Evolutionary conservation across 2,329 filamentous ascomycete genomes (phyloP).

Genomic region (Xylariaceae sp.): DNA sequence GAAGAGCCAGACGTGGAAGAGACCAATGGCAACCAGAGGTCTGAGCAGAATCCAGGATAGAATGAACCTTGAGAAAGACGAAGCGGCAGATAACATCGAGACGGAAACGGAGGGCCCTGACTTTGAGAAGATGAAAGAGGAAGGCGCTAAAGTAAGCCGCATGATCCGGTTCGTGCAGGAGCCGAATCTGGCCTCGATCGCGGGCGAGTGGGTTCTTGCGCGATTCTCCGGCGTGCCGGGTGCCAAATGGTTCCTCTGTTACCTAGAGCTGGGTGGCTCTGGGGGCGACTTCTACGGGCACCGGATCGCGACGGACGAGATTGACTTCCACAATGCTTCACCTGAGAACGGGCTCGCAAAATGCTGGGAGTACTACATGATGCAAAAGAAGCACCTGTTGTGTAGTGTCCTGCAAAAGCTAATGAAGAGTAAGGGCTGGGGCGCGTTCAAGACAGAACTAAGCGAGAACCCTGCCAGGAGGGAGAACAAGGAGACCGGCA

Average conservation of each 20-base stretch:
- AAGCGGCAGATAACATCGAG: too few relatives aligned
- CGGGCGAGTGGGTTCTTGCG: constrained; percentile 46
- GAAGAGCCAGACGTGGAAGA: too few relatives aligned
- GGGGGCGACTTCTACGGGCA: constrained; percentile 40
- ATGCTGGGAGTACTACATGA: constrained; percentile 41
- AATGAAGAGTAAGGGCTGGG: constrained; percentile 32
- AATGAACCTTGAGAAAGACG: too few relatives aligned
- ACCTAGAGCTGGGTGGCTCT: constrained; percentile 41
- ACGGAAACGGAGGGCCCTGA: too few relatives aligned
- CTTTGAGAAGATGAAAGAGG: constrained; percentile 23
- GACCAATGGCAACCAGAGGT: too few relatives aligned
- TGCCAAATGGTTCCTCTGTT: constrained; percentile 44
- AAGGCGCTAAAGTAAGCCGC: constrained; percentile 32
- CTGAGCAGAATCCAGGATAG: too few relatives aligned
- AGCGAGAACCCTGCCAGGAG: too few relatives aligned
- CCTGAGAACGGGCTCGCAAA: constrained; percentile 39
- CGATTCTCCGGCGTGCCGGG: constrained; percentile 40
- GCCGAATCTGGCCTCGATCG: constrained; percentile 35
- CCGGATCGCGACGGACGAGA: constrained; percentile 41
- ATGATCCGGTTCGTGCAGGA: constrained; percentile 44
- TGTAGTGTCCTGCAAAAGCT: constrained; percentile 37
- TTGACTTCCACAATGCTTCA: constrained; percentile 43
- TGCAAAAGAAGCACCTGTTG: constrained; percentile 40
- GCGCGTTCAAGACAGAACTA: constrained; percentile 24
- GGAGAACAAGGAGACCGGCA: too few relatives aligned